Base-by-base conservation (phyloP, 306 rosid genomes). In the Sphenostylis stenocarpa region DNA sequence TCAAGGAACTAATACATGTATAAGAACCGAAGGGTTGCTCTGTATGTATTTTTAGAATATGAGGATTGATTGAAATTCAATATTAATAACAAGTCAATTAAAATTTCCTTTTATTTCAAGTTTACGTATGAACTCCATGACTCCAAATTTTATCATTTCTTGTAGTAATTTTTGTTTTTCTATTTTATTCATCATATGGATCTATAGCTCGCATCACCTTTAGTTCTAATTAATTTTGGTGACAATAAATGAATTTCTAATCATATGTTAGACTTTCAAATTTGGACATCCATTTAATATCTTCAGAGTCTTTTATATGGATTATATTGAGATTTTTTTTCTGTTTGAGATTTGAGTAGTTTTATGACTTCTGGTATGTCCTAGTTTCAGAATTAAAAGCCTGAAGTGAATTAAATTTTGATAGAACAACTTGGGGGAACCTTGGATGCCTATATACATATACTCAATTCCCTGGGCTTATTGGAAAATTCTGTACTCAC, bases 1-100 rank as follows among this genome's bases (percentile, higher is more conserved):
- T 87, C 71, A 82, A 82, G 91, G 85, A 75, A 81, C 87, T 79
- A 79, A 81, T 80, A 82, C 91, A 77, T 80, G 92, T 86, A 85
- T 80, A 80, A 90, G 94, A 86, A 88, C 91, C 86, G 79, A 90
- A 85, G 84, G 66, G 63, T 83, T 79, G 88, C 91, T 87, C 93
- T 86, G 90, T 90, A 87, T 92, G 95, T 94, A 94, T 76, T 88
- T 66, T 88, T 86, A 87, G 86, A 89, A 69, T 83, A 88, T 84
- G 86, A 90, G 81, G 87, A 90, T 90, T 90, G 87, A 85, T 92
- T 94, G 87, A 79, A 85, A 89, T 87, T 90, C 90, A 88, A 84
- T 87, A 89, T 85, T 90, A 94, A 94, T 94, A 92, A 94, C 91
- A 89, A 71, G 85, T 90, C 85, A 73, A 81, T 84, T 87, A 60